Evolutionary conservation across 164 flowering plant genomes (phyloP).

Genomic region (Tetrastigma voinierianum): DNA sequence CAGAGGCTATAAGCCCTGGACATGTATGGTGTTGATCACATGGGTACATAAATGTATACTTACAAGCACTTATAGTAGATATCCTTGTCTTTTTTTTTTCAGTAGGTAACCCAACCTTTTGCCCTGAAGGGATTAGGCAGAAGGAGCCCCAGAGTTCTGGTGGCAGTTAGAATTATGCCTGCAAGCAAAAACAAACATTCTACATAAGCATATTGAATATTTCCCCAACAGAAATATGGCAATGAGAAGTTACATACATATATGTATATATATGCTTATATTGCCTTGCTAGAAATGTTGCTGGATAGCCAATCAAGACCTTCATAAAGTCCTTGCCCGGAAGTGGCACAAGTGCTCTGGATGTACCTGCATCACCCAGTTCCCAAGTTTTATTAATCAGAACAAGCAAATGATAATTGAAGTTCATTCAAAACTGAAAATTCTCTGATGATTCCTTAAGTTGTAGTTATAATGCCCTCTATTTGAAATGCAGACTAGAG

Average conservation of each 20-base stretch:
- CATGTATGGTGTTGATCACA: no score
- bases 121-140: neutral
- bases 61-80: no score
- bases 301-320: conserved; percentile 53
- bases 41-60: no score
- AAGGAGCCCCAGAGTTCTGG: neutral
- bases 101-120: neutral
- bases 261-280: neutral
- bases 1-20: no score
- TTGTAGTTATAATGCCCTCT: no score
- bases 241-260: neutral
- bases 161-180: conserved; percentile 1
- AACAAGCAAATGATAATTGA: neutral
- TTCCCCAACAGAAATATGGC: no score
- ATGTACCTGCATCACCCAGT: conserved; percentile 30
- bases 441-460: neutral
- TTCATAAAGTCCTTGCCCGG: conserved; percentile 47
- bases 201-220: neutral
- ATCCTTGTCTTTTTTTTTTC: neutral
- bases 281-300: conserved; percentile 41
- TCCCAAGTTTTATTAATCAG: neutral
- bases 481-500: neutral
- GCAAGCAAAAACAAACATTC: neutral
- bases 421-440: neutral
- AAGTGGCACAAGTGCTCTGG: conserved; percentile 43